Percentiles rank a stretch among this genome's conserved stretches.
These are phyloP conservation scores for Rhodotorula sp. DNA, from an alignment of 1,284 basidiomycete species.

Conservation along the genomic window DNA sequence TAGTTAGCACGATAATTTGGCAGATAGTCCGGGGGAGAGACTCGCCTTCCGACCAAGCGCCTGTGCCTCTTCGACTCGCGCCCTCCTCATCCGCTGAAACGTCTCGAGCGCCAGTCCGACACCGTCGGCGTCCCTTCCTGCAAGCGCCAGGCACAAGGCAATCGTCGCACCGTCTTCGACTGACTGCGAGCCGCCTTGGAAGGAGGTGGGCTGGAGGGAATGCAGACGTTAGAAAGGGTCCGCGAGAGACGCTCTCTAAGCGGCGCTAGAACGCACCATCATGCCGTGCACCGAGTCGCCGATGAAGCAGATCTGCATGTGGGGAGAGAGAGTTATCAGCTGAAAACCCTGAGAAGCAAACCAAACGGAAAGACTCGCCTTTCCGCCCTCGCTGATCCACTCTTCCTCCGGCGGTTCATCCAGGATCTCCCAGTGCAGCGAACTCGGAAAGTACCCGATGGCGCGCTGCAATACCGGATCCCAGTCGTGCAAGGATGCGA, in stretches of 20 bases:
- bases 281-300: slow-evolving; percentile 30
- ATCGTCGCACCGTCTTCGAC: slow-evolving; percentile 21
- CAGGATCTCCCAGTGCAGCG: slow-evolving; percentile 29
- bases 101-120: slow-evolving; percentile 9
- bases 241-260: not conserved
- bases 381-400: slow-evolving; percentile 26
- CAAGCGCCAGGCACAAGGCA: slow-evolving; percentile 26
- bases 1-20: not conserved
- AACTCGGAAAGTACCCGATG: slow-evolving; percentile 12
- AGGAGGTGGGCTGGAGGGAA: slow-evolving; percentile 8
- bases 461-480: slow-evolving; percentile 13
- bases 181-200: slow-evolving; percentile 30
- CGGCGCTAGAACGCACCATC: slow-evolving; percentile 5
- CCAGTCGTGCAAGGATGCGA: slow-evolving; percentile 13
- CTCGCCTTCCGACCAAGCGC: slow-evolving; percentile 18
- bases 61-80: slow-evolving; percentile 4
- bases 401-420: slow-evolving; percentile 10
- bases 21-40: not conserved
- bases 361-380: not conserved
- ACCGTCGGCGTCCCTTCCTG: not conserved
- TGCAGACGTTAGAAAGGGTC: not conserved
- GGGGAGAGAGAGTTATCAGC: too few relatives aligned
- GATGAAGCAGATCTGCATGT: slow-evolving; percentile 26
- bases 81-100: slow-evolving; percentile 17
- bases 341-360: too few relatives aligned